Percentiles rank a stretch among this genome's conserved stretches.
Evolutionary conservation across 78 protist genomes (phyloP).

Genomic region (Tieghemostelium lacteum): DNA sequence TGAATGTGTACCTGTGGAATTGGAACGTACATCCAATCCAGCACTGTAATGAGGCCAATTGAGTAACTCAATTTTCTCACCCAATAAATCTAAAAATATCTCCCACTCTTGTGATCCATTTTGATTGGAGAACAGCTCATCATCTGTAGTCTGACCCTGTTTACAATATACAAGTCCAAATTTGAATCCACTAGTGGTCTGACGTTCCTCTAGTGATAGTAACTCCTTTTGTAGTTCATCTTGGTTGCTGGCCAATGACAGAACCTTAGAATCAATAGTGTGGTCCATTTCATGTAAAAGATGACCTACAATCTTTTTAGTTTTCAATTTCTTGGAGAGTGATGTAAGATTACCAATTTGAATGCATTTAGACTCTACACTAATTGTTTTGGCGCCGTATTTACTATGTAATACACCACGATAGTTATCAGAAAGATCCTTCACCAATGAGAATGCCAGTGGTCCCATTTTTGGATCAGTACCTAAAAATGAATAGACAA

Average conservation of each 20-base stretch:
- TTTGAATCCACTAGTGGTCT: slow-evolving; percentile 76
- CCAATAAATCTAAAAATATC: slow-evolving; percentile 69
- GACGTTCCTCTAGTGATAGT: slow-evolving; percentile 54
- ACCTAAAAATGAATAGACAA: slow-evolving; percentile 34
- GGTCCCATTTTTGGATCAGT: slow-evolving; percentile 61
- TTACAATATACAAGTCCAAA: slow-evolving; percentile 79
- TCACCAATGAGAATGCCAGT: slow-evolving; percentile 54
- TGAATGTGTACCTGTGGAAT: slow-evolving; percentile 78
- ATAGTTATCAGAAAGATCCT: slow-evolving; percentile 22
- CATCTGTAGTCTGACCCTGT: slow-evolving; percentile 51
- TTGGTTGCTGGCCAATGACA: slow-evolving; percentile 41
- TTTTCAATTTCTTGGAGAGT: slow-evolving; percentile 27
- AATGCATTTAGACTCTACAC: slow-evolving; percentile 34
- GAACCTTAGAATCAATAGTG: slow-evolving; percentile 13
- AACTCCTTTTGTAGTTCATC: slow-evolving; percentile 55
- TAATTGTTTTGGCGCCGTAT: slow-evolving; percentile 35
- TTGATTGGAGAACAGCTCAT: slow-evolving; percentile 63
- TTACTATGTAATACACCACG: slow-evolving; percentile 63
- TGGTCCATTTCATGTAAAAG: slow-evolving; percentile 7
- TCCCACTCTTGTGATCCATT: slow-evolving; percentile 56
- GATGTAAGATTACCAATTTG: slow-evolving; percentile 2
- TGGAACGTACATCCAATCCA: slow-evolving; percentile 70
- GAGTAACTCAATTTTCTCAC: slow-evolving; percentile 61
- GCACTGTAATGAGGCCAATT: slow-evolving; percentile 84
- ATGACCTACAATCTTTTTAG: slow-evolving; percentile 37